Evolutionary conservation across 2,329 filamentous ascomycete species (phyloP), one percentile per base, ranked within the genome.

Genomic region (Penicillium sp.): DNA sequence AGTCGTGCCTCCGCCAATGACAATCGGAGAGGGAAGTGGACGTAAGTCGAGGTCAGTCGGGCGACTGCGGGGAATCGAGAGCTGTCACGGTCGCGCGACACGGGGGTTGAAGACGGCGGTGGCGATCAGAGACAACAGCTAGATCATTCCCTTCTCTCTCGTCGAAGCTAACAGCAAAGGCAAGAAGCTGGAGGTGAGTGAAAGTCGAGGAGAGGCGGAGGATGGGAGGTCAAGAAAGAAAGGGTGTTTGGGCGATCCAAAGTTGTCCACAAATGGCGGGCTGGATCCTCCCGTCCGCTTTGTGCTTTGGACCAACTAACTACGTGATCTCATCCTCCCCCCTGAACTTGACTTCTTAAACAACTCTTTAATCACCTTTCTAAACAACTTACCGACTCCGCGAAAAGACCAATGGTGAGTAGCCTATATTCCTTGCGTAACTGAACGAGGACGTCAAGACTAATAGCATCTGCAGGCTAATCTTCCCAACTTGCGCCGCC

Each of bases 401-500:
- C 56, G 28, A 47, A 28, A 33, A 9, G 35, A 17, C 37, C 37
- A 13, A 72, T 73, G 71, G 70, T 72, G 42, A 58, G 56, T 58
- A 64, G 4, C 40, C 13, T 5, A 24, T 6, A 28, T 15, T 10
- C 35, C 17, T 37, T 37, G 13, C 13, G 2, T 15, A 15, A 37
- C 17, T 37, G 35, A 13, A n/a, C 40, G 8, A 24, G 40, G n/a
- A 40, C 6, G 28, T n/a, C 53, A 61, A 56, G 19, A 17, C 60
- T 70, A 44, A 70, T n/a, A 47, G n/a, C 40, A 30, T 59, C 30
- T 50, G 4, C 53, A 80, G 78, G 78, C 78, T 15, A 79, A 80
- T 75, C 87, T 98, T 56, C 95, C 95, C 38, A 98, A 99, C 75
- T 85, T 99, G n/a, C 89, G 95, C 55, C 91, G 95, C 15, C 89